Evolutionary conservation across 2,329 filamentous ascomycete genomes (phyloP), one percentile per base, ranked within the genome.

Genomic region (Calonectria henricotiae): DNA sequence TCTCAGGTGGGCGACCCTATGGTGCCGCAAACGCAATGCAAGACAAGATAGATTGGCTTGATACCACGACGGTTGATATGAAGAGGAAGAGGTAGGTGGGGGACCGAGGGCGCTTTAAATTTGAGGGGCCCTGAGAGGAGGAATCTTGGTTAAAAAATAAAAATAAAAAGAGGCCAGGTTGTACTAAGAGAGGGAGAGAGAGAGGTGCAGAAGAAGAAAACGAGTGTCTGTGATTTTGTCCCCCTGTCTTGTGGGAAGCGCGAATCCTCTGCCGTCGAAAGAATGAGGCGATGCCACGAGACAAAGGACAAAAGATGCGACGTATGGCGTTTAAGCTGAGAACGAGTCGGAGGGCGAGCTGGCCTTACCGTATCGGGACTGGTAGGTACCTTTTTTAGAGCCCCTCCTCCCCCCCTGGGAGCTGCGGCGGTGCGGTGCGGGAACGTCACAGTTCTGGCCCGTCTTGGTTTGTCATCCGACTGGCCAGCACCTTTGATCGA

Each of bases 1-100:
- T 51, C 43, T 32, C 44, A 76, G 76, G 69, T 58, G n/a, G 32
- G 43, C 55, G 58, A 61, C 44, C 58, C 70, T 49, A 20, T 65
- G 32, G 37, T 55, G 51, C 60, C 65, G 44, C 63, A 46, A 41
- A 44, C 58, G 44, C 37, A 62, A 68, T 43, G 63, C 37, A 41
- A 55, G 37, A 46, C 49, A 55, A 55, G 51, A 54, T 44, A 41
- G 30, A 60, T 47, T 54, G 13, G 8, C 15, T n/a, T 7, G 27
- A 27, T 30, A 30, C 27, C 27, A 30, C 30, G 63, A 55, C 15
- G n/a, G 41, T 37, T 46, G 63, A 58, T 20, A 47, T 46, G 43
- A 30, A 49, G 46, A 37, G 7, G 7, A 30, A 30, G 27, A 30
- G 27, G 27, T 17, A 37, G 51, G 51, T n/a, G 51, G 41, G 41